phyloP scores from a whole-genome alignment of 306 rosid genomes.

The Hippophae rhamnoides region DNA sequence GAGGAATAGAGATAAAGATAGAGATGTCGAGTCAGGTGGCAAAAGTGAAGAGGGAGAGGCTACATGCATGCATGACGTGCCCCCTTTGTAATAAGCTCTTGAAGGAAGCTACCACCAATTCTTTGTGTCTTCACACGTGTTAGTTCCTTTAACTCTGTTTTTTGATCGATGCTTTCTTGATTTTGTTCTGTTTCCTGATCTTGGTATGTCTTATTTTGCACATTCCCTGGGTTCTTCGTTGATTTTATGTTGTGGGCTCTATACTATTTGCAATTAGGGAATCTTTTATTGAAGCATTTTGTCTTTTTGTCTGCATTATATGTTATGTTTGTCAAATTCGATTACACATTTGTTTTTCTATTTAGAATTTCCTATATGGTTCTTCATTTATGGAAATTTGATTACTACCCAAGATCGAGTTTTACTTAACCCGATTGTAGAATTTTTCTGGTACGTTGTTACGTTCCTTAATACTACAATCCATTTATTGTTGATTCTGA shows the following conservation, averaged over 20 bases:
- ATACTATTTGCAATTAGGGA: slow-evolving; percentile 1
- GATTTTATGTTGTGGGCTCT: slow-evolving; percentile 17
- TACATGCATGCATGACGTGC: slow-evolving; percentile 95
- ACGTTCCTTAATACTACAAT: not conserved
- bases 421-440: not conserved
- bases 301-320: slow-evolving; percentile 15
- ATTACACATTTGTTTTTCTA: slow-evolving; percentile 5
- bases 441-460: not conserved
- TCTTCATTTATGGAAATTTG: slow-evolving; percentile 1
- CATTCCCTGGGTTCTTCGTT: slow-evolving; percentile 13
- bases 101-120: slow-evolving; percentile 81
- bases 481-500: not conserved
- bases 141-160: slow-evolving; percentile 16
- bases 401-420: not conserved
- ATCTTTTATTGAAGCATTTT: not conserved
- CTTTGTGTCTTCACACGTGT: slow-evolving; percentile 95
- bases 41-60: slow-evolving; percentile 50
- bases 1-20: not conserved
- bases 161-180: not conserved
- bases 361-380: not conserved
- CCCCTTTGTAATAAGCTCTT: slow-evolving; percentile 69
- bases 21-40: slow-evolving; percentile 48
- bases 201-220: slow-evolving; percentile 14
- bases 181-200: slow-evolving; percentile 20
- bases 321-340: slow-evolving; percentile 2